phyloP scores from a whole-genome alignment of 1,284 basidiomycete species.

The Inonotus obliquus region DNA sequence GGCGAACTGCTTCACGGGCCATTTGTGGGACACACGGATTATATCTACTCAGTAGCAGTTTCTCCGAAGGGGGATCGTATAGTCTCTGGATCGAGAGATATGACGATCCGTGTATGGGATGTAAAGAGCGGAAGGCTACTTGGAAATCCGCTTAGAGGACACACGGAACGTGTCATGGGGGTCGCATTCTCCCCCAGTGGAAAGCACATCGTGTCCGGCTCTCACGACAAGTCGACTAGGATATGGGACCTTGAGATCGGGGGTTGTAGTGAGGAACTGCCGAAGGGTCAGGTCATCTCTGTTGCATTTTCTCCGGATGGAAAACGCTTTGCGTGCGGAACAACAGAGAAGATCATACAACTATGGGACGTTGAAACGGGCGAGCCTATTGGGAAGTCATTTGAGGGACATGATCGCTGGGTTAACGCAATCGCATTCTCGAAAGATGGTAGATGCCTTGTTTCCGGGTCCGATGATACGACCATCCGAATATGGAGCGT shows the following conservation, averaged over 20 bases:
- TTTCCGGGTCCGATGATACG: conserved; percentile 89
- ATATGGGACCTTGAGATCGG: conserved; percentile 94
- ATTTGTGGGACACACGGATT: conserved; percentile 15
- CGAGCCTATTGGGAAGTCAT: conserved; percentile 69
- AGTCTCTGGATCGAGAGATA: conserved; percentile 40
- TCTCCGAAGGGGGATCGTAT: conserved; percentile 41
- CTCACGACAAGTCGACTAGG: conserved; percentile 80
- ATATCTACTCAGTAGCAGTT: conserved; percentile 17
- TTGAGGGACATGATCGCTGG: conserved; percentile 85
- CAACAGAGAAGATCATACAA: conserved; percentile 33
- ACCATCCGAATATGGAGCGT: conserved; percentile 84
- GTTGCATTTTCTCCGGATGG: conserved; percentile 26
- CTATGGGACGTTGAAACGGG: conserved; percentile 84
- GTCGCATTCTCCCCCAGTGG: conserved; percentile 50
- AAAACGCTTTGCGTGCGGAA: neutral
- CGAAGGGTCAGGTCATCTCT: conserved; percentile 77
- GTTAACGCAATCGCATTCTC: conserved; percentile 85
- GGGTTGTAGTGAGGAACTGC: conserved; percentile 49
- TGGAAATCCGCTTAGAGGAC: conserved; percentile 12
- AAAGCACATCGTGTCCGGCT: conserved; percentile 70
- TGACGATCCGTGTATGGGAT: conserved; percentile 37
- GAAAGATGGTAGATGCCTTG: conserved; percentile 78
- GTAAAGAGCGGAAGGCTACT: conserved; percentile 9
- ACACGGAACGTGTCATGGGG: conserved; percentile 32
- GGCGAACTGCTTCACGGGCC: neutral